Percentiles rank a stretch among this genome's conserved stretches.
These are phyloP conservation scores for Exophiala bonariae DNA, from an alignment of 2,329 filamentous ascomycete species.

Conservation along the genomic window DNA sequence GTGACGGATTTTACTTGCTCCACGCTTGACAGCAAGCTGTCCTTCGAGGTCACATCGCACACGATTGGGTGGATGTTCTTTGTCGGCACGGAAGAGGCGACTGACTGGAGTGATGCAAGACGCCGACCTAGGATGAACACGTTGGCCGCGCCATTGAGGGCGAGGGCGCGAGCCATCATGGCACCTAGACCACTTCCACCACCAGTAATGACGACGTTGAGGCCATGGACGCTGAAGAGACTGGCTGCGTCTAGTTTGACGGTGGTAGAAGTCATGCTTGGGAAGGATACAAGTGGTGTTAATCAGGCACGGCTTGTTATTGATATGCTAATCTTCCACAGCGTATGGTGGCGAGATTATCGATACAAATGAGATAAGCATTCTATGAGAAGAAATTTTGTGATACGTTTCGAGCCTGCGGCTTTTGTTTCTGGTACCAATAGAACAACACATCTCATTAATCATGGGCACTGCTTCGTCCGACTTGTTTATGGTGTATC, in stretches of 20 bases:
- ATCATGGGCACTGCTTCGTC: too few relatives aligned
- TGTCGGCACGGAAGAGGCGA: conserved; percentile 34
- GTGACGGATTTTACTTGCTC: conserved; percentile 32
- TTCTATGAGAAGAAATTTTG: too few relatives aligned
- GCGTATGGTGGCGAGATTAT: too few relatives aligned
- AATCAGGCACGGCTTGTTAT: too few relatives aligned
- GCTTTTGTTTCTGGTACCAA: too few relatives aligned
- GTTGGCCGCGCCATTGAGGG: conserved; percentile 50
- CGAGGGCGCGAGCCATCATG: conserved; percentile 44
- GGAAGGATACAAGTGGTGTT: too few relatives aligned
- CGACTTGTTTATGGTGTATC: too few relatives aligned
- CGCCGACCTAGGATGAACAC: conserved; percentile 55
- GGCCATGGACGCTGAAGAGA: conserved; percentile 52
- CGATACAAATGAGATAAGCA: too few relatives aligned
- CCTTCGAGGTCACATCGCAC: conserved; percentile 43
- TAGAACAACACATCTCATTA: too few relatives aligned
- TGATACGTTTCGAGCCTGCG: too few relatives aligned
- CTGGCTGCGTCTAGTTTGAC: conserved; percentile 12
- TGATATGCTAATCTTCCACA: too few relatives aligned
- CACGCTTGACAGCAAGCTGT: conserved; percentile 32
- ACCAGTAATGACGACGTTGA: conserved; percentile 55
- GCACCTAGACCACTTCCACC: conserved; percentile 47
- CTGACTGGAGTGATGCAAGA: conserved; percentile 41
- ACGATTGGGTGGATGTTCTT: conserved; percentile 44
- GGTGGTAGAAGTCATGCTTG: neutral